Conservation (phyloP, 2,329 filamentous ascomycete genomes). For the Mycosphaerella sp. region DNA sequence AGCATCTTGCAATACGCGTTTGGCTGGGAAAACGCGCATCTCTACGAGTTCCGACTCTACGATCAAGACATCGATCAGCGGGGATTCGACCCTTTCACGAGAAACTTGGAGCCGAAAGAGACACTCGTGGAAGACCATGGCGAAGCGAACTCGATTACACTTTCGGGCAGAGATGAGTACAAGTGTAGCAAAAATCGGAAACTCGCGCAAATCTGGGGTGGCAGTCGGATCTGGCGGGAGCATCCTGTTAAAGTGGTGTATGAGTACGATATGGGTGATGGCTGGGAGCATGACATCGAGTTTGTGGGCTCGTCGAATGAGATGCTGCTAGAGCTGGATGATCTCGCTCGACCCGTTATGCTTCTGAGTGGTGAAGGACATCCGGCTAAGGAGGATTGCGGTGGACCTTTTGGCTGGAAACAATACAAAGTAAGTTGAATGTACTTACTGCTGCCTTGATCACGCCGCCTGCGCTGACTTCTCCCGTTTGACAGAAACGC, state of each 20-base stretch:
- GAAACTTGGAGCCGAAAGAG: neutral
- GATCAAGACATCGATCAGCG: neutral
- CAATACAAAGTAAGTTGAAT: neutral
- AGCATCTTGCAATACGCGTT: neutral
- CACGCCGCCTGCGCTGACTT: no score
- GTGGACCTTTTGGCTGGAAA: neutral
- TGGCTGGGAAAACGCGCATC: neutral
- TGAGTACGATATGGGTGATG: neutral
- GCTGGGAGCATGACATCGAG: neutral
- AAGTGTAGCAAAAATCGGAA: neutral
- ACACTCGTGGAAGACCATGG: neutral
- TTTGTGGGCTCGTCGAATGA: no score
- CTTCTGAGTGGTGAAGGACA: neutral
- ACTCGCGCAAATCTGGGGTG: neutral
- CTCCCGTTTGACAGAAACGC: no score
- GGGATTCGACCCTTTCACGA: no score
- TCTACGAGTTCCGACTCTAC: neutral
- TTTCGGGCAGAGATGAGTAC: neutral
- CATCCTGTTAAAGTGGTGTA: neutral
- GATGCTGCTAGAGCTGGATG: neutral
- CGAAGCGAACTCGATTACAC: neutral
- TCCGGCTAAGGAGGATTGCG: neutral
- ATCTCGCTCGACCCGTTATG: neutral
- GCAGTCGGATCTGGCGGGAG: neutral
- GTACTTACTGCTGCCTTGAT: no score